Conservation (phyloP, 2,329 filamentous ascomycete genomes). For the Coniochaeta pulveracea region DNA sequence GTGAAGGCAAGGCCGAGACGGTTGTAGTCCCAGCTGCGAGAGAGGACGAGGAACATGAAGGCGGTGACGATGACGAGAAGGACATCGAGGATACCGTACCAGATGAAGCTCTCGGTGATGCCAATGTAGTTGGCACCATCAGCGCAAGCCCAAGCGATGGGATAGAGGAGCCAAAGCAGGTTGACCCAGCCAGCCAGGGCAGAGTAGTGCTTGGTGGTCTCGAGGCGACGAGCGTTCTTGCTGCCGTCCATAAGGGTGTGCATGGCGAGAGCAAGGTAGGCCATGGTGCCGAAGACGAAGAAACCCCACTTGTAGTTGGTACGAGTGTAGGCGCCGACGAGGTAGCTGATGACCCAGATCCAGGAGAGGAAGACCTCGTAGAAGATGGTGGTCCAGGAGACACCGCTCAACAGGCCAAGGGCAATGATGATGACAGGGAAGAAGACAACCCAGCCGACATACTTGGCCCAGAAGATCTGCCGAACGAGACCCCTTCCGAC, state of each 20-base stretch:
- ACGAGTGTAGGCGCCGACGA: conserved; percentile 33
- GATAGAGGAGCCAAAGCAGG: conserved; percentile 41
- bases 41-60: conserved; percentile 29
- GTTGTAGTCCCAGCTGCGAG: conserved; percentile 39
- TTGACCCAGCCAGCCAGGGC: conserved; percentile 35
- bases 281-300: conserved; percentile 37
- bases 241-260: conserved; percentile 28
- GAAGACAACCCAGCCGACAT: conserved; percentile 41
- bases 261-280: conserved; percentile 32
- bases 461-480: conserved; percentile 45
- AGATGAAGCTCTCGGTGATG: conserved; percentile 33
- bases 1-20: conserved; percentile 40
- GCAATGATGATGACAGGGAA: conserved; percentile 34
- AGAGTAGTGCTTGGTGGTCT: conserved; percentile 30
- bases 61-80: conserved; percentile 33
- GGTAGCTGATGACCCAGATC: conserved; percentile 40
- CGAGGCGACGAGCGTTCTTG: conserved; percentile 26
- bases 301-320: conserved; percentile 48
- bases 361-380: conserved; percentile 37
- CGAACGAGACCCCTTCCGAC: conserved; percentile 19
- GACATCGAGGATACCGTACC: conserved; percentile 42
- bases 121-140: conserved; percentile 41
- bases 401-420: conserved; percentile 36
- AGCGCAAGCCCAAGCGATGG: conserved; percentile 38
- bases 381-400: conserved; percentile 44